Base-by-base conservation (phyloP, 768 basidiomycete species). In the Termitomyces sp. region DNA sequence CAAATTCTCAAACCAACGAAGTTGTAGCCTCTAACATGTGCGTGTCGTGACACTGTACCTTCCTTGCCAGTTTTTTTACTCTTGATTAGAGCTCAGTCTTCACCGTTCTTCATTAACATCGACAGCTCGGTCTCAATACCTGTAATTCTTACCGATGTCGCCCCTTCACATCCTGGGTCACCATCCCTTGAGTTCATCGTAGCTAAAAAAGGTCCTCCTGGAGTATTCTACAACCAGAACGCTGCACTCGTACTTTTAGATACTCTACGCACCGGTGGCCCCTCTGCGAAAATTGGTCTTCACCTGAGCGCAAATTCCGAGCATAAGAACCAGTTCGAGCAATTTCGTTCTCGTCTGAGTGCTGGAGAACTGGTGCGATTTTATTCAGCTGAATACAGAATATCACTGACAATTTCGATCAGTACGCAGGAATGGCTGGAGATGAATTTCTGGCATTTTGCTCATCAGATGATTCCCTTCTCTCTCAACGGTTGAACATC, bases 371-470 rank as follows among this genome's bases (percentile, higher is more conserved):
- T 88, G 69, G 89, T 89, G 82, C 68, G 38, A 54, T 22, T 39
- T 7, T 12, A 52, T 22, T 44, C 48, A 2, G 7, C 8, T 8
- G 28, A 35, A 16, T 45, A 4, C 7, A 16, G 54, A 60, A 33
- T 57, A 7, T 62, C 7, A 50, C 38, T 45, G 50, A 44, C 15
- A 24, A 22, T 40, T 54, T 50, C 50, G 35, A 55, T 8, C 62
- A 90, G 89, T 89, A 88, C 68, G 75, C 89, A 35, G 78, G 81
- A 7, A 78, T 84, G 64, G 78, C 78, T 24, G 83, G 82, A 8
- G 66, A 71, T 13, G 79, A 81, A 55, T 74, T 85, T n/a, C 76
- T 87, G 33, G 85, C 81, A 4, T 79, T 89, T 63, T 87, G 83
- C 61, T 82, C 85, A 9, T 83, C 86, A 6, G 76, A 78, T 61